These are phyloP conservation scores for Blastobotrys raffinosifermentans DNA, from an alignment of 1,139 yeast genomes.

Conservation along the genomic window DNA sequence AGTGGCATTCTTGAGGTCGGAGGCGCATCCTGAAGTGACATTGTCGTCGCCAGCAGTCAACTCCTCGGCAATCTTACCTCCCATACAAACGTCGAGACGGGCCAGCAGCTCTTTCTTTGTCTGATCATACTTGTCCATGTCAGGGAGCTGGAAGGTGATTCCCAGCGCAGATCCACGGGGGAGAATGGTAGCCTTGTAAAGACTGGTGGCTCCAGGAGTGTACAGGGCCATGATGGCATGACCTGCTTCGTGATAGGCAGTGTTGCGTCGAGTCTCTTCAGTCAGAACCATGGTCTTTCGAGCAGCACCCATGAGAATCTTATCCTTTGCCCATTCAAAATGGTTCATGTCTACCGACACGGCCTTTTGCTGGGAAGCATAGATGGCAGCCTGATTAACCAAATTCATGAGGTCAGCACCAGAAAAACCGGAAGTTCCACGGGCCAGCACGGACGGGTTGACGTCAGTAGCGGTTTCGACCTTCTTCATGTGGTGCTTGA, in stretches of 20 bases:
- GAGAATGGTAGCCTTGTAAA: conserved; percentile 92
- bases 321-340: conserved; percentile 99
- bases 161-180: conserved; percentile 98
- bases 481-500: conserved; percentile 87
- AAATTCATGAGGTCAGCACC: conserved; percentile 96
- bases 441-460: conserved; percentile 81
- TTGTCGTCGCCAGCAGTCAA: conserved; percentile 84
- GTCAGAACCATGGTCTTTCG: conserved; percentile 96
- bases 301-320: conserved; percentile 96
- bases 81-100: conserved; percentile 94
- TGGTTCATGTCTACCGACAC: conserved; percentile 85
- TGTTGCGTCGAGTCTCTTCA: conserved; percentile 85
- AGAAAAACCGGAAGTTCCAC: conserved; percentile 95
- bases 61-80: conserved; percentile 97
- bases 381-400: conserved; percentile 96
- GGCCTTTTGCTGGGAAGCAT: conserved; percentile 90
- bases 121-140: conserved; percentile 95
- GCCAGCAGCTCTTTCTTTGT: conserved; percentile 88
- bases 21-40: conserved; percentile 91
- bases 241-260: conserved; percentile 99
- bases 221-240: conserved; percentile 97
- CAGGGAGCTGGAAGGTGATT: conserved; percentile 94
- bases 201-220: conserved; percentile 92
- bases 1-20: conserved; percentile 87
- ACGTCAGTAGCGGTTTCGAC: conserved; percentile 81